Evolutionary conservation across 768 basidiomycete genomes (phyloP), one percentile per base, ranked within the genome.

Genomic region (Lentinus tigrinus): DNA sequence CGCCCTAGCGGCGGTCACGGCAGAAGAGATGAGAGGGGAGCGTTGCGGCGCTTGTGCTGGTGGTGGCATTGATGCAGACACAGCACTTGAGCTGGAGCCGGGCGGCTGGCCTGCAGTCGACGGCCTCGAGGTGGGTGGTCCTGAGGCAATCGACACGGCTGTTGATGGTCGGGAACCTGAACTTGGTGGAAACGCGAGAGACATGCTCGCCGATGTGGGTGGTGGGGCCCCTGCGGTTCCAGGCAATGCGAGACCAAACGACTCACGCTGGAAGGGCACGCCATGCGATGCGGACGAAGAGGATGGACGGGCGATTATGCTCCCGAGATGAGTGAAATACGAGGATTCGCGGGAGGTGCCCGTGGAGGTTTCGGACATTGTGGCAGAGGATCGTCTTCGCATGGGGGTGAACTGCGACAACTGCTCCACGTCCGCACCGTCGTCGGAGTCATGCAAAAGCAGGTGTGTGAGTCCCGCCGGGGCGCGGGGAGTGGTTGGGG

Each of bases 391-490:
- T 40, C 67, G 54, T 37, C 69, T 57, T 49, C 67, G 66, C 9
- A 67, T 57, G 11, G 69, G 65, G 2, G 63, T 57, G 11, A 61
- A 48, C 53, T 76, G 69, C 34, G 69, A 58, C 56, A 68, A 65
- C 50, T 66, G 64, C 61, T 71, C 69, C 52, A 68, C 57, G 37
- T 74, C 72, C 28, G 43, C 56, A 36, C 37, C 16, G 44, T 57
- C 58, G 56, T 60, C 56, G 47, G 64, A 51, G 24, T 67, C 63
- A 8, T 66, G 70, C 31, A 71, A 67, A 5, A 78, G 63, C 21
- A 78, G 64, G 60, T 78, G 77, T 0, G 77, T 75, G 59, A 78
- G 63, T 68, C 46, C 77, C 64, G 62, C 58, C 26, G 65, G 66
- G 36, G 49, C 65, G 38, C 69, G 65, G 36, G 69, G 67, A 13